phyloP scores from a whole-genome alignment of 2,329 filamentous ascomycete genomes.

The Venturia pyrina region DNA sequence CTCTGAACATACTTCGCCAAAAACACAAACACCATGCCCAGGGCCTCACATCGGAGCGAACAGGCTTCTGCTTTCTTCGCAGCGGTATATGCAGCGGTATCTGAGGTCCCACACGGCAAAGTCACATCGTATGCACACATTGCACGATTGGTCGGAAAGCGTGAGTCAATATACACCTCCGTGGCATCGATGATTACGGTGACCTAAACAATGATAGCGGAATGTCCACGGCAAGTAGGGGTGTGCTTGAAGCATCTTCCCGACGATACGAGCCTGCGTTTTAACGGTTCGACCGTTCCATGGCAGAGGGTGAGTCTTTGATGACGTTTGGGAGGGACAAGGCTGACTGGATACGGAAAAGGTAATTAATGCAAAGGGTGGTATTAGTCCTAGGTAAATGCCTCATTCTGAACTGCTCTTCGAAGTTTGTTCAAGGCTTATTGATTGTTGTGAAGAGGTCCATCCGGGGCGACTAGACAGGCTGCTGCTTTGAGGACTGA shows the following conservation, averaged over 20 bases:
- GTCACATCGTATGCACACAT: slow-evolving; percentile 87
- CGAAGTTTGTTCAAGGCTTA: slow-evolving; percentile 5
- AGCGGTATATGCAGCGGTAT: slow-evolving; percentile 73
- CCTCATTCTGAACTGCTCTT: slow-evolving; percentile 11
- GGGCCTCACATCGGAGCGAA: slow-evolving; percentile 31
- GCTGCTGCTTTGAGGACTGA: slow-evolving; percentile 36
- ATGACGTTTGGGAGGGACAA: background rate
- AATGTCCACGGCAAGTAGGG: slow-evolving; percentile 62
- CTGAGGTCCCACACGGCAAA: slow-evolving; percentile 71
- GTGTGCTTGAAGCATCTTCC: slow-evolving; percentile 78
- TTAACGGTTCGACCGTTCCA: slow-evolving; percentile 70
- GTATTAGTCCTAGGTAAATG: slow-evolving; percentile 70
- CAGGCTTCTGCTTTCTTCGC: slow-evolving; percentile 65
- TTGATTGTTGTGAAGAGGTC: slow-evolving; percentile 23
- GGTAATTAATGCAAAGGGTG: slow-evolving; percentile 67
- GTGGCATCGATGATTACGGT: background rate
- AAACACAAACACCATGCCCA: background rate
- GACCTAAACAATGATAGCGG: slow-evolving; percentile 11
- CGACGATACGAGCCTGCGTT: slow-evolving; percentile 38
- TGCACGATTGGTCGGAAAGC: slow-evolving; percentile 59
- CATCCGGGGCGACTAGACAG: slow-evolving; percentile 36
- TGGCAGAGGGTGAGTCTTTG: slow-evolving; percentile 66
- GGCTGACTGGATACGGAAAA: background rate
- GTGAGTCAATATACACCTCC: slow-evolving; percentile 36
- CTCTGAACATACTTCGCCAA: background rate